phyloP scores from a whole-genome alignment of 495 filamentous ascomycete species.

The Talaromyces thailandensis region DNA sequence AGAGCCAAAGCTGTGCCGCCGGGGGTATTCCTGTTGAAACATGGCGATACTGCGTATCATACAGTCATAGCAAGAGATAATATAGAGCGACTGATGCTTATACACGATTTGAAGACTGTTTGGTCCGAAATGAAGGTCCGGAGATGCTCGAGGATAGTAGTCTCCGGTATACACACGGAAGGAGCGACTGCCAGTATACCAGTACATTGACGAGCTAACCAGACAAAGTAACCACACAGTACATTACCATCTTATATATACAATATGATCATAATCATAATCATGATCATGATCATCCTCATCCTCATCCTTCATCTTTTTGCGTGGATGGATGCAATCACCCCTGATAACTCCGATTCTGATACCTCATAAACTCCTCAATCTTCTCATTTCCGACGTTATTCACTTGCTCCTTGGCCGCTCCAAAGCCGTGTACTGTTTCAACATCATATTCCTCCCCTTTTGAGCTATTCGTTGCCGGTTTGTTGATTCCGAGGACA shows the following conservation, averaged over 20 bases:
- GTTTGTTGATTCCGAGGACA: not conserved
- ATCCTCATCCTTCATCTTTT: not conserved
- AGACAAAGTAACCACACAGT: not conserved
- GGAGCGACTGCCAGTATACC: not conserved
- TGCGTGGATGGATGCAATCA: not conserved
- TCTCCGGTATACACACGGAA: not conserved
- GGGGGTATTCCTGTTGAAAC: not conserved
- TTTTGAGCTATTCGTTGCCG: not conserved
- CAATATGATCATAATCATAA: not conserved
- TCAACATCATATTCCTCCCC: not conserved
- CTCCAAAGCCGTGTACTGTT: not conserved
- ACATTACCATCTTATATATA: not conserved
- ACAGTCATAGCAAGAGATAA: not conserved
- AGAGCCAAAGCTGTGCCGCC: slow-evolving; percentile 1
- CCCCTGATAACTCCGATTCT: slow-evolving; percentile 15
- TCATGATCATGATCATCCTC: too few species aligned
- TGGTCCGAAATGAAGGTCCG: not conserved
- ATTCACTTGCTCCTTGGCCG: slow-evolving; percentile 17
- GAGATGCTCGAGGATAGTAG: not conserved
- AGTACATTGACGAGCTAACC: not conserved
- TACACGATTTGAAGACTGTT: not conserved
- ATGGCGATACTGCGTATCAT: slow-evolving; percentile 11
- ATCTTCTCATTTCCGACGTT: slow-evolving; percentile 20
- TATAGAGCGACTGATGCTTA: not conserved
- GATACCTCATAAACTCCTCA: slow-evolving; percentile 23